phyloP scores from a whole-genome alignment of 192 early-diverging fungal species.

The Coemansia sp. region DNA sequence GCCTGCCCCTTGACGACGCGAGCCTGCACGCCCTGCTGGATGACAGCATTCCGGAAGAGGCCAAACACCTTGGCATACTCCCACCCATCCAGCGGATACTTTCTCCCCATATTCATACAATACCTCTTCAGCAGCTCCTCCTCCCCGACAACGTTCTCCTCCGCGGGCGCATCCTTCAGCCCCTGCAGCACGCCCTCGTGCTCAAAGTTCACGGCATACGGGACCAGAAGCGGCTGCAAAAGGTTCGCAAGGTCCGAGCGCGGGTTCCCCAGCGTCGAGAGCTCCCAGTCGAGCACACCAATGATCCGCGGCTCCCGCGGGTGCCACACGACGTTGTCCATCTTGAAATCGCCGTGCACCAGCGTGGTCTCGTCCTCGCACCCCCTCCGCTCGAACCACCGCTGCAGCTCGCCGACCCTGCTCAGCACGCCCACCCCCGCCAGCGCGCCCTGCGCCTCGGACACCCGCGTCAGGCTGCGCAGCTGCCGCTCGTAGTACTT shows the following conservation, averaged over 20 bases:
- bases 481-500: slow-evolving; percentile 91
- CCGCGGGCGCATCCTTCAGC: slow-evolving; percentile 45
- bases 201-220: slow-evolving; percentile 18
- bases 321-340: slow-evolving; percentile 79
- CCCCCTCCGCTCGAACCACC: slow-evolving; percentile 70
- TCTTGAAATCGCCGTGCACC: slow-evolving; percentile 93
- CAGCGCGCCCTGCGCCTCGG: slow-evolving; percentile 63
- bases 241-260: slow-evolving; percentile 87
- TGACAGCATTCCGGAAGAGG: slow-evolving; percentile 82
- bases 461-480: slow-evolving; percentile 61
- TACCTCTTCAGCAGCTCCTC: slow-evolving; percentile 71
- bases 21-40: slow-evolving; percentile 88
- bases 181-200: slow-evolving; percentile 30
- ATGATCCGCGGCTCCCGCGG: slow-evolving; percentile 69
- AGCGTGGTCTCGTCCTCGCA: slow-evolving; percentile 76
- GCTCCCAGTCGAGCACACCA: slow-evolving; percentile 91
- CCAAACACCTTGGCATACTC: slow-evolving; percentile 83
- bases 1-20: slow-evolving; percentile 85
- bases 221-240: slow-evolving; percentile 68
- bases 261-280: slow-evolving; percentile 90
- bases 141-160: slow-evolving; percentile 62
- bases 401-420: slow-evolving; percentile 62
- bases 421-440: slow-evolving; percentile 70
- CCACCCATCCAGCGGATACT: slow-evolving; percentile 78
- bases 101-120: slow-evolving; percentile 57